Percentiles rank a stretch among this genome's conserved stretches.
Evolutionary conservation across 2,329 filamentous ascomycete genomes (phyloP).

Genomic region (Huntiella moniliformis): DNA sequence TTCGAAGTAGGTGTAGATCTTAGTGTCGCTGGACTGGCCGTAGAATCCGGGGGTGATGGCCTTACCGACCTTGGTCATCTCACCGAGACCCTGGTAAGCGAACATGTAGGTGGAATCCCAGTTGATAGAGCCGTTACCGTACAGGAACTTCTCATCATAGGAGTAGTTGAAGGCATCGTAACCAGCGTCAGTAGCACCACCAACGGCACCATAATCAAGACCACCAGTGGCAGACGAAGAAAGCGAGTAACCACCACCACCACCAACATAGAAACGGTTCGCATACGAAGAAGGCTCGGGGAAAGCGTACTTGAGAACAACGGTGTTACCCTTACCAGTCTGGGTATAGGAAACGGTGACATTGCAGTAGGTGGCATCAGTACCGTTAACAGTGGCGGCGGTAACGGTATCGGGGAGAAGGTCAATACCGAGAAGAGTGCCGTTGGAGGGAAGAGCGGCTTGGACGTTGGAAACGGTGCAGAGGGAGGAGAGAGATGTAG

Average conservation of each 20-base stretch:
- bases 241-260: slow-evolving; percentile 13
- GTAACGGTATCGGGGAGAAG: slow-evolving; percentile 3
- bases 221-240: slow-evolving; percentile 2
- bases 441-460: not conserved
- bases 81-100: slow-evolving; percentile 22
- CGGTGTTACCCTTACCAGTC: slow-evolving; percentile 10
- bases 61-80: slow-evolving; percentile 30
- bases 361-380: slow-evolving; percentile 13
- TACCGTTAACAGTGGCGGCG: not conserved
- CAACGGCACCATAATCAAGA: slow-evolving; percentile 13
- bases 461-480: slow-evolving; percentile 1
- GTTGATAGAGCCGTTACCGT: slow-evolving; percentile 12
- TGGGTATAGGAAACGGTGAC: slow-evolving; percentile 12
- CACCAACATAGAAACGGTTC: slow-evolving; percentile 11
- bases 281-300: slow-evolving; percentile 13
- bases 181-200: slow-evolving; percentile 15
- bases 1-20: slow-evolving; percentile 32
- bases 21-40: slow-evolving; percentile 16
- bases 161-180: slow-evolving; percentile 11
- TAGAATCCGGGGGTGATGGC: slow-evolving; percentile 29
- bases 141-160: slow-evolving; percentile 1
- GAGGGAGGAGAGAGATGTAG: slow-evolving; percentile 3
- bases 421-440: slow-evolving; percentile 1
- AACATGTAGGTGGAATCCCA: slow-evolving; percentile 18
- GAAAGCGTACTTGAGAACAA: slow-evolving; percentile 12